These are phyloP conservation scores for Lachancea fermentati DNA, from an alignment of 805 yeast genomes.

Conservation along the genomic window DNA sequence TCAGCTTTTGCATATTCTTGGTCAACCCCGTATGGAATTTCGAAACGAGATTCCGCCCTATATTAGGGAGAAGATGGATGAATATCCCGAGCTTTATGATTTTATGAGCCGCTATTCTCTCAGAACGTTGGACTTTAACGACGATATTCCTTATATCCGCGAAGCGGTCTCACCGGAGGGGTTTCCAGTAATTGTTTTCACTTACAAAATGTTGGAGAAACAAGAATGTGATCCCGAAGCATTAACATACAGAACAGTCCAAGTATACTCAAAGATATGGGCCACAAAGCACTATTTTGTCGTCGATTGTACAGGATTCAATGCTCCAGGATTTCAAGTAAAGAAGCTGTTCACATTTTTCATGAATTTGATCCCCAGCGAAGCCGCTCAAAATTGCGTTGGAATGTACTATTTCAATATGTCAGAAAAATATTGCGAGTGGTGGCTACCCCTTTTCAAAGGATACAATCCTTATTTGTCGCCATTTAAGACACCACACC, in stretches of 20 bases:
- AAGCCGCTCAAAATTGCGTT: conserved; percentile 46
- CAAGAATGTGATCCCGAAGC: conserved; percentile 41
- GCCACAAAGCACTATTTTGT: conserved; percentile 57
- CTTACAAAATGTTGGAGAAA: conserved; percentile 36
- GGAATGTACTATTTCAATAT: conserved; percentile 46
- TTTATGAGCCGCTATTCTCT: conserved; percentile 66
- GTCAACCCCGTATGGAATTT: conserved; percentile 53
- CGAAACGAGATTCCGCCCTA: conserved; percentile 53
- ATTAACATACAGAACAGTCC: conserved; percentile 54
- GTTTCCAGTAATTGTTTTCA: conserved; percentile 56
- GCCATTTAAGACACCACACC: conserved; percentile 28
- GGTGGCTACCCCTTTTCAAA: conserved; percentile 24
- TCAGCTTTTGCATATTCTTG: conserved; percentile 41
- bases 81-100: conserved; percentile 53
- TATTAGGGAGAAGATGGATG: conserved; percentile 44
- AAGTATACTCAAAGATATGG: conserved; percentile 67
- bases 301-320: conserved; percentile 63
- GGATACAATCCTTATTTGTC: conserved; percentile 21
- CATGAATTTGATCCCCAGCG: conserved; percentile 45
- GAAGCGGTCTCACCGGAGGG: conserved; percentile 72
- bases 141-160: conserved; percentile 45
- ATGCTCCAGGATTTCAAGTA: conserved; percentile 23
- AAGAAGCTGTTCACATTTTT: conserved; percentile 16
- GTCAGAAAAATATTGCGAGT: conserved; percentile 24
- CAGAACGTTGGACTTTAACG: conserved; percentile 42